phyloP scores from a whole-genome alignment of 2,329 filamentous ascomycete genomes.

The Ustilaginoidea virens region DNA sequence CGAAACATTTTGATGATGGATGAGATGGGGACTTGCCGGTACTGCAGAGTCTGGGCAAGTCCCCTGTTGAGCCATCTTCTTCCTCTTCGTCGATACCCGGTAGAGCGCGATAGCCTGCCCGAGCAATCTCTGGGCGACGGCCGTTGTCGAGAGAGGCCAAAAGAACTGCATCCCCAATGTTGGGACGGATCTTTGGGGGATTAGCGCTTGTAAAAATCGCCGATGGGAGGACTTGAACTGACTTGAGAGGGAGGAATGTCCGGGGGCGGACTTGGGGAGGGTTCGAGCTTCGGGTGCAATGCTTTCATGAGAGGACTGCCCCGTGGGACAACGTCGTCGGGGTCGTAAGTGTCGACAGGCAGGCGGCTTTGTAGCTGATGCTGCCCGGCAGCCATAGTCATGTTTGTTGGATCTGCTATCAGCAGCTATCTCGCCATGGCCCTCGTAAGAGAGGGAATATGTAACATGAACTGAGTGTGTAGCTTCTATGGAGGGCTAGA shows the following conservation, averaged over 20 bases:
- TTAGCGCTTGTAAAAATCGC: slow-evolving; percentile 32
- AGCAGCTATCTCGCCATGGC: slow-evolving; percentile 19
- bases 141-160: slow-evolving; percentile 47
- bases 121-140: slow-evolving; percentile 49
- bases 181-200: slow-evolving; percentile 37
- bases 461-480: slow-evolving; percentile 5
- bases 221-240: slow-evolving; percentile 15
- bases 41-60: neutral
- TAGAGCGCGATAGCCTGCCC: slow-evolving; percentile 33
- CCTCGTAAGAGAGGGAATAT: slow-evolving; percentile 6
- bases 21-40: neutral
- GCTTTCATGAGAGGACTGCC: slow-evolving; percentile 25
- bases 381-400: slow-evolving; percentile 23
- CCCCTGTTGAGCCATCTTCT: slow-evolving; percentile 18
- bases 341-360: slow-evolving; percentile 23
- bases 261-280: slow-evolving; percentile 17
- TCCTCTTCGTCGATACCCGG: slow-evolving; percentile 28
- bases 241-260: slow-evolving; percentile 21
- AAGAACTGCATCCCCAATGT: slow-evolving; percentile 51
- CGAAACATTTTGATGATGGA: neutral
- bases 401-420: slow-evolving; percentile 17
- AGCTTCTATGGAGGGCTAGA: no score
- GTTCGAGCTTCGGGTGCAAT: slow-evolving; percentile 17
- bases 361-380: slow-evolving; percentile 13
- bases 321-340: slow-evolving; percentile 25